Percentiles rank a stretch among this genome's conserved stretches.
These are phyloP conservation scores for Leavenworthia alabamica DNA, from an alignment of 345 rosid genomes.

Conservation along the genomic window DNA sequence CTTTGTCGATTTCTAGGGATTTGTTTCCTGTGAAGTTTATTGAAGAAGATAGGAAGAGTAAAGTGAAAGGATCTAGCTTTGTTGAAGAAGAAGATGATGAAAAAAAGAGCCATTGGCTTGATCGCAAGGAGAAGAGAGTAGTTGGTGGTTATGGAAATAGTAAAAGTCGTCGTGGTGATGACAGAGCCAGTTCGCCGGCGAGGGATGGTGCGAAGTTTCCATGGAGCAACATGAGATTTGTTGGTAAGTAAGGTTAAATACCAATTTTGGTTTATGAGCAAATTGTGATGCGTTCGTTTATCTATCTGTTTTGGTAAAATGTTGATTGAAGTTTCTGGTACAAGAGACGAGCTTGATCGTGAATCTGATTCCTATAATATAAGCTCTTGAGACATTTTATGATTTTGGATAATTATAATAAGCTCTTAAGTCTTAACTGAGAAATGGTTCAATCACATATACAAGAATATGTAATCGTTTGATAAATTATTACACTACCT, in stretches of 20 bases:
- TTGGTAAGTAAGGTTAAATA: slow-evolving; percentile 29
- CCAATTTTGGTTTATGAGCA: slow-evolving; percentile 14
- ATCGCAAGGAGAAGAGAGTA: slow-evolving; percentile 41
- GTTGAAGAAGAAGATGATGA: slow-evolving; percentile 59
- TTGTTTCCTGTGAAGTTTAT: slow-evolving; percentile 52
- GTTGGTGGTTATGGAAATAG: slow-evolving; percentile 18
- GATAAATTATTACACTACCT: neutral
- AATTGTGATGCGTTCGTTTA: neutral
- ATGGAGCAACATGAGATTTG: slow-evolving; percentile 71
- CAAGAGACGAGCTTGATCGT: slow-evolving; percentile 14
- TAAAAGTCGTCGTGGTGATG: slow-evolving; percentile 21
- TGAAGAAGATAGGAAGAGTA: slow-evolving; percentile 62
- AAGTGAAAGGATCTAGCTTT: slow-evolving; percentile 49
- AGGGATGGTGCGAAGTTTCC: slow-evolving; percentile 59
- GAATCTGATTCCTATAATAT: neutral
- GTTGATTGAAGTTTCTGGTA: neutral
- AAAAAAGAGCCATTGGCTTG: slow-evolving; percentile 82
- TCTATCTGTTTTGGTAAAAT: slow-evolving; percentile 4
- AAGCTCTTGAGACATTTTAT: neutral
- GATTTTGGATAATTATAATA: neutral
- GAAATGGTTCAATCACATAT: neutral
- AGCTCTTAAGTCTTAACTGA: neutral
- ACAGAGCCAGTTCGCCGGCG: slow-evolving; percentile 10
- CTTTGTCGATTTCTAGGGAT: slow-evolving; percentile 61
- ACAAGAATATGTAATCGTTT: neutral